Percentiles rank a stretch among this genome's conserved stretches.
phyloP scores from a whole-genome alignment of 176 grass and related monocot species.

The Dactylis glomerata region DNA sequence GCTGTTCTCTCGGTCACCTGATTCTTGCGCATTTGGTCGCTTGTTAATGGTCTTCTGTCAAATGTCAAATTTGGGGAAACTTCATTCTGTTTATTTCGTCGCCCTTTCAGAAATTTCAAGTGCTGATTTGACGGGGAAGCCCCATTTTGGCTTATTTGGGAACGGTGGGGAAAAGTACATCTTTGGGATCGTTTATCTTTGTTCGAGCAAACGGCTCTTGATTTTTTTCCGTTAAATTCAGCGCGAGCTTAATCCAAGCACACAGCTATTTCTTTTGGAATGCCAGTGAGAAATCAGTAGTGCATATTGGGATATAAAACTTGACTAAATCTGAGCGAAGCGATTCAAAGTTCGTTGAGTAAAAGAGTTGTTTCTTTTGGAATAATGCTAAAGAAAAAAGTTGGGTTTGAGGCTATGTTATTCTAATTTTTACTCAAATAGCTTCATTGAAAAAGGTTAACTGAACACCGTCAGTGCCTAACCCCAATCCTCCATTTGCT shows the following conservation, averaged over 20 bases:
- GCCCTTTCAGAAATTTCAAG: neutral
- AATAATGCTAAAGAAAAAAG: neutral
- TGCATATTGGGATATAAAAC: neutral
- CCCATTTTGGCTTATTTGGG: neutral
- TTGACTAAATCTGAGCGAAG: neutral
- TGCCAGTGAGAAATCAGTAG: neutral
- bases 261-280: neutral
- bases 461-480: neutral
- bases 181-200: neutral
- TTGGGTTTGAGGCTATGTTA: neutral
- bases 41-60: neutral
- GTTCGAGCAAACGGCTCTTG: neutral
- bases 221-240: neutral
- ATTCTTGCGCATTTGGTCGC: neutral
- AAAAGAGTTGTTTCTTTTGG: neutral
- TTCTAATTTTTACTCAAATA: constrained; percentile 2
- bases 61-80: neutral
- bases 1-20: neutral
- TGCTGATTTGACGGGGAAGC: constrained; percentile 21
- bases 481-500: neutral
- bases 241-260: neutral
- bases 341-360: neutral
- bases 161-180: neutral
- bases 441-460: neutral
- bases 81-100: neutral